phyloP scores from a whole-genome alignment of 2,329 filamentous ascomycete genomes.

The Aurifilum marmelostoma region DNA sequence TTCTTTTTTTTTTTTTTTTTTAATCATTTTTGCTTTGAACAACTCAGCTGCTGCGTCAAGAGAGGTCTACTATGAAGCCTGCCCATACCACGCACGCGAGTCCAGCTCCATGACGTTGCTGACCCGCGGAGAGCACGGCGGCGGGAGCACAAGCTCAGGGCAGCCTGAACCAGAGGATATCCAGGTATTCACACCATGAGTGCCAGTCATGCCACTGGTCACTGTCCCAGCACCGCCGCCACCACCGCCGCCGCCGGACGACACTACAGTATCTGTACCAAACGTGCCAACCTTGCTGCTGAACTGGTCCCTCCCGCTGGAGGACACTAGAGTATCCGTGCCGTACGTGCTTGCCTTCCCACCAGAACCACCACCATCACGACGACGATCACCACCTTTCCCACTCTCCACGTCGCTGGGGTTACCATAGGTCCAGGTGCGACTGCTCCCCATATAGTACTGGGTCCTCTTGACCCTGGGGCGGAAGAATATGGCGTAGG shows the following conservation, averaged over 20 bases:
- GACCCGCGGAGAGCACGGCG: not conserved
- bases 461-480: constrained; percentile 1
- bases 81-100: not conserved
- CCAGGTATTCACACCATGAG: not conserved
- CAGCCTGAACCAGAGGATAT: not conserved
- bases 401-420: not conserved
- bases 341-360: not conserved
- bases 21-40: not conserved
- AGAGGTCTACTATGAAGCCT: not conserved
- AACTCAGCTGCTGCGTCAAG: not conserved
- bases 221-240: not conserved
- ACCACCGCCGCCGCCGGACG: not conserved
- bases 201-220: not conserved
- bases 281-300: not conserved
- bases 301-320: not conserved
- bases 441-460: not conserved
- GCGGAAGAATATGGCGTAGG: constrained; percentile 3
- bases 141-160: not conserved
- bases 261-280: not conserved
- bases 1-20: too few species aligned
- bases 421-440: not conserved
- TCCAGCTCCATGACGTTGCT: not conserved
- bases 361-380: not conserved
- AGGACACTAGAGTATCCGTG: not conserved
- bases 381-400: not conserved